Base-by-base conservation (phyloP, 108 stramenopile genomes). In the Phaeodactylum tricornutum region DNA sequence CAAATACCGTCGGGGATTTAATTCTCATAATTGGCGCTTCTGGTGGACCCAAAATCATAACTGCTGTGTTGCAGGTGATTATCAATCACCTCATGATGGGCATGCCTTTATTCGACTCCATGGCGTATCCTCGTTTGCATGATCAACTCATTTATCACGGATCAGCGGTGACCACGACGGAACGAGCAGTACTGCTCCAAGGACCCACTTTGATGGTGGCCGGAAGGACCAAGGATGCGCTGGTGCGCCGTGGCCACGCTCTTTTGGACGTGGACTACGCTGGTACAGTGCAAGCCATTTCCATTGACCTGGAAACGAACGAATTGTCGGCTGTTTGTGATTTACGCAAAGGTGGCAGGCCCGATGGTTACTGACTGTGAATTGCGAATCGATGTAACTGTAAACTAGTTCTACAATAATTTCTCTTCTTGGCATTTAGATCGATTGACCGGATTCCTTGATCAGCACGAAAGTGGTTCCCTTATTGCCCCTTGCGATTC, bases 41-140 rank as follows among this genome's bases (percentile, higher is more conserved):
- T 37, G 90, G 90, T 8, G 90, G 90, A 3, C 82, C 90, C 7
- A 83, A 79, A 38, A 92, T 92, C 29, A 92, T 92, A 33, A 75
- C 85, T 0, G 61, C 78, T 8, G 70, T 81, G 25, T 39, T 79
- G 4, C 83, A 84, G 50, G 72, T 76, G 4, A 47, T 92, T 27
- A 38, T 92, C 14, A 84, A 87, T 47, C 51, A 66, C 41, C 58
- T 58, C 26, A 52, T 73, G 22, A 37, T 64, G 12, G 83, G 85
- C 12, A 72, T 72, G 82, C 62, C 77, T 2, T 48, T 92, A 1
- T 82, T 71, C 44, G 63, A 64, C 32, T 50, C 80, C 7, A 47
- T 86, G 0, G 49, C 56, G 9, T 55, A 60, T 16, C 70, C 90
- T 7, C 77, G 90, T 2, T 47, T 92, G 11, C 90, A 92, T 50